Base-by-base conservation (phyloP, 179 eudicot genomes). In the Nepenthes alata region DNA sequence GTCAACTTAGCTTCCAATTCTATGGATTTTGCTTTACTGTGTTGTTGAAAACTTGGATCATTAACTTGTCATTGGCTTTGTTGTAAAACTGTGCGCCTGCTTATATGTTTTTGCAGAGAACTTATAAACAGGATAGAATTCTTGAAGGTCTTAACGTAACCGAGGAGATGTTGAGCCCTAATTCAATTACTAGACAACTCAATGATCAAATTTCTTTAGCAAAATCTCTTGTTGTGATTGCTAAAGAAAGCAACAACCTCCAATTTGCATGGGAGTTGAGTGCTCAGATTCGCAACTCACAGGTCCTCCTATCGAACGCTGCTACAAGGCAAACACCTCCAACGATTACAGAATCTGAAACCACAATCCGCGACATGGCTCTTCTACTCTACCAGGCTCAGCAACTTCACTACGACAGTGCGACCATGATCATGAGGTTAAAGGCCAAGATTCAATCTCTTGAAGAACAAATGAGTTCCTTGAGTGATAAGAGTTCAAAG, bases 231-330 rank as follows among this genome's bases (percentile, higher is more conserved):
- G 85, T 88, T 45, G 89, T 86, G 66, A 86, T 88, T 63, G 83
- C 96, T 45, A 88, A 86, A 75, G 96, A 86, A 75, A 88, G 93
- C 86, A 88, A 80, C 70, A 86, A 88, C 63, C 87, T 83, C 59
- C 96, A 88, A 62, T 88, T 86, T 61, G 93, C 96, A 36, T 88
- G 96, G 96, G 96, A 88, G 67, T 65, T 88, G 39, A 88, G 96
- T 72, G 93, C 93, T 51, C 89, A 88, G 77, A 88, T 88, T 51
- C 87, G 93, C 47, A 88, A 81, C 65, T 81, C 89, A 38, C 95
- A 86, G 67, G 68, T 84, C 54, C 95, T 86, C 44, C 86, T 86
- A 15, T 86, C 95, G 37, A 86, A 82, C 67, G 85, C 95, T 63
- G 95, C 95, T 41, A 69, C 81, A 3, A 76, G 94, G 67, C 58